These are phyloP conservation scores for Chaetomium cochliodes DNA, from an alignment of 495 filamentous ascomycete species.

Conservation along the genomic window DNA sequence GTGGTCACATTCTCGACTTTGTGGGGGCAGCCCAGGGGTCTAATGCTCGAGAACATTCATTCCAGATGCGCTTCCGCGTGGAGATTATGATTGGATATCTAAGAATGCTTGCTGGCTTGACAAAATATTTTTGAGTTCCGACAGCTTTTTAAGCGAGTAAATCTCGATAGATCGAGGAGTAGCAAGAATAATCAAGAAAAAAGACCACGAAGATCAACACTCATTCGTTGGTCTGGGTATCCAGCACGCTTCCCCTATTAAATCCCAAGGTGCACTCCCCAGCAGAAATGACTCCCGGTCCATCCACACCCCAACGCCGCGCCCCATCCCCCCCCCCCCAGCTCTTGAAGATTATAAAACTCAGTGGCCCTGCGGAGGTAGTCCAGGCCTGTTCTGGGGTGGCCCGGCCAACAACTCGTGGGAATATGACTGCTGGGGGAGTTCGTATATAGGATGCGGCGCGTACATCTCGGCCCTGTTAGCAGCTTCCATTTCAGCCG, in stretches of 20 bases:
- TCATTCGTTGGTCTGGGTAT: slow-evolving; percentile 1
- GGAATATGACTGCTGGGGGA: slow-evolving; percentile 30
- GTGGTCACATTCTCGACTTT: too few relatives aligned
- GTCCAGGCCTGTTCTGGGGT: not conserved
- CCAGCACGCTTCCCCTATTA: not conserved
- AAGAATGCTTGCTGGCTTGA: not conserved
- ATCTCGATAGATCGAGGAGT: not conserved
- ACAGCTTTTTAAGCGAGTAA: not conserved
- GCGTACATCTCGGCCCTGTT: slow-evolving; percentile 27
- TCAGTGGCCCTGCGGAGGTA: not conserved
- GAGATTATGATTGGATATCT: not conserved
- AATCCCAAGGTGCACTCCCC: not conserved
- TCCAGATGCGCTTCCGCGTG: not conserved
- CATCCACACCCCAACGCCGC: not conserved
- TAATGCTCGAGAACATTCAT: too few relatives aligned
- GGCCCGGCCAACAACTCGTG: slow-evolving; percentile 35
- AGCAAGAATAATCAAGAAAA: not conserved
- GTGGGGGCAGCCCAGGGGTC: too few relatives aligned
- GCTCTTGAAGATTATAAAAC: not conserved
- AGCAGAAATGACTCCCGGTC: not conserved
- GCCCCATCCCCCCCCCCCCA: too few relatives aligned
- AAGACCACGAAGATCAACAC: not conserved
- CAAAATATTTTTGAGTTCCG: not conserved
- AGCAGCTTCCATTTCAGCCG: slow-evolving; percentile 27
- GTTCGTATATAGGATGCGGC: slow-evolving; percentile 34